These are phyloP conservation scores for Botryotinia globosa DNA, from an alignment of 2,329 filamentous ascomycete genomes.

Conservation along the genomic window DNA sequence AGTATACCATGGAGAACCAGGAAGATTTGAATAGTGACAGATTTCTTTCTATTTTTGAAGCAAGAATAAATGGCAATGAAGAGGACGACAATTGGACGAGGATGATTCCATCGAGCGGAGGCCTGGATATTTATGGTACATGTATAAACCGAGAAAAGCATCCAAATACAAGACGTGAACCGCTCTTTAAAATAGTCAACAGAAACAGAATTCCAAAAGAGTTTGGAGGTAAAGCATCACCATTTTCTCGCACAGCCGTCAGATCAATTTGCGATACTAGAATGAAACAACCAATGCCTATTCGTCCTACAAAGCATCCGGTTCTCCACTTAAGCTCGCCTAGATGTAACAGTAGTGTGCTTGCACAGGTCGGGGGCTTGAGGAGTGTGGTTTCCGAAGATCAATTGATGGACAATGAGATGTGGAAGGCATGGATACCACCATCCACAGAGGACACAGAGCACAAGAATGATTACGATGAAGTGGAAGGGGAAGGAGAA, in stretches of 20 bases:
- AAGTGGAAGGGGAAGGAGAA: background rate
- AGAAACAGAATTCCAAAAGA: background rate
- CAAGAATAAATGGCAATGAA: background rate
- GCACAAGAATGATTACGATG: background rate
- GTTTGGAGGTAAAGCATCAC: background rate
- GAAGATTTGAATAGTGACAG: background rate
- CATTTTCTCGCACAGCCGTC: background rate
- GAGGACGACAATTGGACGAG: background rate
- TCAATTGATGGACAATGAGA: constrained; percentile 32
- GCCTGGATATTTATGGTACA: too few relatives aligned
- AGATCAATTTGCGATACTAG: background rate
- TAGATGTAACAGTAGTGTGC: constrained; percentile 28
- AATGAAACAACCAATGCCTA: constrained; percentile 16
- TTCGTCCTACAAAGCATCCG: constrained; percentile 12
- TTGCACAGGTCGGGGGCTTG: constrained; percentile 31
- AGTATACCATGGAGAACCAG: constrained; percentile 6
- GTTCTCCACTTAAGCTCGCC: constrained; percentile 29
- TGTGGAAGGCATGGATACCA: constrained; percentile 36
- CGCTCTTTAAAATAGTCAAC: background rate
- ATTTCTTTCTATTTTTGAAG: background rate
- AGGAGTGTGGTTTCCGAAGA: constrained; percentile 27
- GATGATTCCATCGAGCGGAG: background rate
- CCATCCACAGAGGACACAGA: background rate
- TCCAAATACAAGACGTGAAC: background rate
- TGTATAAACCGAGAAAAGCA: background rate